A percentile compares a stretch with the other conserved stretches of the same genome.
phyloP scores from a whole-genome alignment of 345 rosid species.

The Lepidium didymum region DNA sequence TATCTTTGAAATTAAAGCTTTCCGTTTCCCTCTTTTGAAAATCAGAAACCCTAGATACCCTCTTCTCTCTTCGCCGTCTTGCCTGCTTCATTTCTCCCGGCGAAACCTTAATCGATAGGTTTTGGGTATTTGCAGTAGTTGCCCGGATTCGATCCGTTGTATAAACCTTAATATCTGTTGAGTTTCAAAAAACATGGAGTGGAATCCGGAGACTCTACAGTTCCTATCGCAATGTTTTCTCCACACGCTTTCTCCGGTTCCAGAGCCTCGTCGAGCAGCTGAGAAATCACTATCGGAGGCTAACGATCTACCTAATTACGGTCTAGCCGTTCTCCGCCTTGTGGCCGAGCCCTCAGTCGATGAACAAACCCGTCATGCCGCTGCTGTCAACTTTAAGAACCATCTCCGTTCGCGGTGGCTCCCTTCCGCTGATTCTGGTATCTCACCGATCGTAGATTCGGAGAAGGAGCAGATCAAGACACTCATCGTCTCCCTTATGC shows the following conservation, averaged over 20 bases:
- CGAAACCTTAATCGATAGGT: background rate
- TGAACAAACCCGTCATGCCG: conserved; percentile 91
- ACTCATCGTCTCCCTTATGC: conserved; percentile 78
- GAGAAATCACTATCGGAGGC: conserved; percentile 56
- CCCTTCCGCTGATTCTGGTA: conserved; percentile 35
- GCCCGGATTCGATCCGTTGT: background rate
- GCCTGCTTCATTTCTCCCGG: background rate
- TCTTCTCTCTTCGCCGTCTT: conserved; percentile 23
- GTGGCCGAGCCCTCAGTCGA: conserved; percentile 67
- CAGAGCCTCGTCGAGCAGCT: conserved; percentile 82
- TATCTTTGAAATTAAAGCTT: conserved; percentile 4
- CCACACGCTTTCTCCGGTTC: conserved; percentile 66
- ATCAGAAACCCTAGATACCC: conserved; percentile 19
- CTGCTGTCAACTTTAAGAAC: conserved; percentile 92
- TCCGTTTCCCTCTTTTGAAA: conserved; percentile 21
- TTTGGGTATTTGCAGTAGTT: conserved; percentile 16
- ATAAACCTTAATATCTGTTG: conserved; percentile 1
- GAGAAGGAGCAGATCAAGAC: conserved; percentile 87
- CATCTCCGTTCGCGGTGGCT: conserved; percentile 85
- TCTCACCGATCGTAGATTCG: conserved; percentile 41
- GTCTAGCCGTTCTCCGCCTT: conserved; percentile 72
- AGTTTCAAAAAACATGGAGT: conserved; percentile 39
- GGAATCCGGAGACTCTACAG: conserved; percentile 56
- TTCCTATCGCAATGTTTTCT: conserved; percentile 80
- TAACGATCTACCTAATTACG: conserved; percentile 62